These are phyloP conservation scores for Globisporangium cystogenes DNA, from an alignment of 352 stramenopile genomes.

Conservation along the genomic window DNA sequence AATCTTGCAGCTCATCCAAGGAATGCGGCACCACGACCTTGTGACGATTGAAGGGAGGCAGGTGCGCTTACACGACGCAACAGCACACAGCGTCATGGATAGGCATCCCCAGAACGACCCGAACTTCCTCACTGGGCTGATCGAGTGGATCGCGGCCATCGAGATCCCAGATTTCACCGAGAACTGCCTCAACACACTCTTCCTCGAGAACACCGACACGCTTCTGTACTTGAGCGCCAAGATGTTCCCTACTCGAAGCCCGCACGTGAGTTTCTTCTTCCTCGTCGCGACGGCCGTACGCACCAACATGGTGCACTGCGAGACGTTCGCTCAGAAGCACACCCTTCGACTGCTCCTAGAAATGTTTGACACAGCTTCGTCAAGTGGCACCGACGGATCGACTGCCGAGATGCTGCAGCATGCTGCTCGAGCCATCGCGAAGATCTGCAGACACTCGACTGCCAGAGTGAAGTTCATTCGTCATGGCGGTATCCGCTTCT, in stretches of 20 bases:
- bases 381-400: conserved; percentile 5
- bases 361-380: conserved; percentile 2
- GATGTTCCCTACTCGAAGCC: conserved; percentile 15
- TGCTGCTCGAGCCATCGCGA: conserved; percentile 19
- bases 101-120: background rate
- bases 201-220: conserved; percentile 24
- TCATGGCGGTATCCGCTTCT: conserved; percentile 18
- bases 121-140: conserved; percentile 22
- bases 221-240: conserved; percentile 16
- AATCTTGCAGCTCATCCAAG: conserved; percentile 15
- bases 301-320: conserved; percentile 23
- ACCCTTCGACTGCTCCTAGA: conserved; percentile 8
- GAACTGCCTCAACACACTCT: conserved; percentile 28
- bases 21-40: conserved; percentile 14
- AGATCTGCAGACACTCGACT: conserved; percentile 15
- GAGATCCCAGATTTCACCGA: conserved; percentile 21
- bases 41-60: background rate
- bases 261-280: conserved; percentile 17
- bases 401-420: conserved; percentile 15
- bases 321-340: conserved; percentile 22
- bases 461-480: conserved; percentile 19
- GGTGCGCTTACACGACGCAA: background rate
- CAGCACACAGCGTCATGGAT: background rate
- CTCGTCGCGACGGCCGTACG: conserved; percentile 20
- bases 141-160: conserved; percentile 27